Evolutionary conservation across 148 eudicot species (phyloP).

Genomic region (Rhododendron williamsianum): DNA sequence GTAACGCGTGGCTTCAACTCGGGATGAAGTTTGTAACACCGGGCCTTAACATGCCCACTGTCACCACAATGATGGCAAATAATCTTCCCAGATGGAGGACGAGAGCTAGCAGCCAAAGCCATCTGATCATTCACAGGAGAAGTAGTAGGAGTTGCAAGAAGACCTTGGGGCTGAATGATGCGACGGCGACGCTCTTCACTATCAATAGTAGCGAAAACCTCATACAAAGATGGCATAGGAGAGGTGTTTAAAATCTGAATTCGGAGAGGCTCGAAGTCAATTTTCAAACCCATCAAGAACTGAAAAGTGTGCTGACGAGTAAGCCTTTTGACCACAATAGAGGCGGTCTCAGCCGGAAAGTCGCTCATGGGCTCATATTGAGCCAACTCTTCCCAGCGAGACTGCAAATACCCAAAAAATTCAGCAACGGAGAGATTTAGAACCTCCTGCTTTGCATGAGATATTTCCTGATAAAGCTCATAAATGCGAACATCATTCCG

Average conservation of each 20-base stretch:
- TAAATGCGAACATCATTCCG: too few species aligned
- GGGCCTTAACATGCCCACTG: neutral
- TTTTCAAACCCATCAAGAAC: neutral
- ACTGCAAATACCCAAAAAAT: neutral
- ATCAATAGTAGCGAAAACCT: too few species aligned
- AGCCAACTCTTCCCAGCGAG: neutral
- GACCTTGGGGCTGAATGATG: too few species aligned
- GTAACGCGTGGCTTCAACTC: neutral
- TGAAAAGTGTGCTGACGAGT: neutral
- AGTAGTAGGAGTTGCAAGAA: too few species aligned
- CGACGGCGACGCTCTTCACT: too few species aligned
- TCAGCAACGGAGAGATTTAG: neutral
- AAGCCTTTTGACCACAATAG: neutral
- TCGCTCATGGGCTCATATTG: neutral
- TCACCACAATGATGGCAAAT: neutral
- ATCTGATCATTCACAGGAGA: neutral
- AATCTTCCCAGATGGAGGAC: neutral
- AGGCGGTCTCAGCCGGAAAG: neutral
- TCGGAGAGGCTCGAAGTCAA: neutral
- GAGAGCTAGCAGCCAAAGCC: neutral
- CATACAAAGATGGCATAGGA: too few species aligned
- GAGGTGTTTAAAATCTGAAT: neutral
- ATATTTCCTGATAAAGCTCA: too few species aligned
- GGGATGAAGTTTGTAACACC: neutral
- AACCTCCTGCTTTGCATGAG: neutral